Conservation (phyloP, 371 early-diverging fungal genomes). For the Batkoa obscura region DNA sequence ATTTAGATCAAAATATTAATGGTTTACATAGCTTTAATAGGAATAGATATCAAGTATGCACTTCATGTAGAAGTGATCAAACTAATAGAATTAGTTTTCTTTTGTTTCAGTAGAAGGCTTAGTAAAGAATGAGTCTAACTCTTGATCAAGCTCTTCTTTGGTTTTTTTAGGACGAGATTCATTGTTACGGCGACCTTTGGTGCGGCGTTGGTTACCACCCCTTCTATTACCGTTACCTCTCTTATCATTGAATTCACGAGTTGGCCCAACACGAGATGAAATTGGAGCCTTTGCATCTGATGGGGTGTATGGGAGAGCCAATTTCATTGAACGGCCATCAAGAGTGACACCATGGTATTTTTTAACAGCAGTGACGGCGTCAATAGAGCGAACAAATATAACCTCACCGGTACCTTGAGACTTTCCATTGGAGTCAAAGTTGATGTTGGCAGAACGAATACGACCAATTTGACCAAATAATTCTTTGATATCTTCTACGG, state of each 20-base stretch:
- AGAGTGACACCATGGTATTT: conserved; percentile 47
- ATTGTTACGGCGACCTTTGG: conserved; percentile 14
- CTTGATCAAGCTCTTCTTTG: conserved; percentile 45
- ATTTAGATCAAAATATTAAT: no score
- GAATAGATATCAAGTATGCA: no score
- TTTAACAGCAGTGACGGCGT: conserved; percentile 33
- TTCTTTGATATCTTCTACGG: conserved; percentile 41
- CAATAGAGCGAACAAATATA: conserved; percentile 27
- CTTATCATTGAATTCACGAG: neutral
- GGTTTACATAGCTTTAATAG: no score
- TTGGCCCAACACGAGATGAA: neutral
- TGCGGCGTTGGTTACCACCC: conserved; percentile 12
- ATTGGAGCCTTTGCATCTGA: neutral
- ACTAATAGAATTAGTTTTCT: conserved; percentile 7
- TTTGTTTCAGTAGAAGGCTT: neutral
- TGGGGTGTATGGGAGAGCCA: conserved; percentile 42
- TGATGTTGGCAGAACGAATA: conserved; percentile 35
- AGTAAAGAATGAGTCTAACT: conserved; percentile 46
- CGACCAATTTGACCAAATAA: conserved; percentile 31
- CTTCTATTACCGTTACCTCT: conserved; percentile 23
- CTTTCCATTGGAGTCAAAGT: conserved; percentile 42
- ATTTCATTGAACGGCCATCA: conserved; percentile 51
- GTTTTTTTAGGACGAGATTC: conserved; percentile 19
- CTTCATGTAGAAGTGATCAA: no score
- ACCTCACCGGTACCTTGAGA: conserved; percentile 53